These are phyloP conservation scores for Lactuca saligna DNA, from an alignment of 129 eudicot species.

Conservation along the genomic window DNA sequence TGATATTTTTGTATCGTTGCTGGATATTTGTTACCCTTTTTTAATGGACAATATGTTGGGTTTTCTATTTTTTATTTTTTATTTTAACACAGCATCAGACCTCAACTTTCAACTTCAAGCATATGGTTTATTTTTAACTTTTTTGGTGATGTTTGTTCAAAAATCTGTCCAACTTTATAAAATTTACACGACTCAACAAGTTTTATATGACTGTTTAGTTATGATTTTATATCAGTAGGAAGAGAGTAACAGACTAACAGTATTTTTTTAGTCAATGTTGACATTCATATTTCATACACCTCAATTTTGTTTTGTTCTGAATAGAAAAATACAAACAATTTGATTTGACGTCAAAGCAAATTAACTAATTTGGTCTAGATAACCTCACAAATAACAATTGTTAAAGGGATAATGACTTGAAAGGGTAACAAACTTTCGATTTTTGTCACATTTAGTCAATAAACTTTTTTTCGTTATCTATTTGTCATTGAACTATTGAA, in stretches of 20 bases:
- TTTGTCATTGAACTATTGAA: too few species aligned
- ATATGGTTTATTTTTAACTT: not conserved
- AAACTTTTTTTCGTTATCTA: too few species aligned
- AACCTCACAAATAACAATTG: too few species aligned
- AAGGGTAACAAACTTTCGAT: too few species aligned
- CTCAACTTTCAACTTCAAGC: constrained; percentile 4
- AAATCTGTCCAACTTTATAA: not conserved
- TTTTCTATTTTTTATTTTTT: not conserved
- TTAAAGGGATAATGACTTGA: too few species aligned
- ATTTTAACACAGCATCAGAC: not conserved
- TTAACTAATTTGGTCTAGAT: not conserved
- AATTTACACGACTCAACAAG: not conserved
- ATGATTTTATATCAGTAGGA: not conserved
- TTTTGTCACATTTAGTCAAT: too few species aligned
- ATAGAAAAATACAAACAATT: too few species aligned
- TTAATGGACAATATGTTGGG: constrained; percentile 15
- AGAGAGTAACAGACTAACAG: not conserved
- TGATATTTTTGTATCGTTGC: constrained; percentile 27
- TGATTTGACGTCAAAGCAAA: too few species aligned
- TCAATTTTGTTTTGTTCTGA: not conserved
- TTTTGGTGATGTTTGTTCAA: not conserved
- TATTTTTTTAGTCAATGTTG: not conserved
- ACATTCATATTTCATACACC: not conserved
- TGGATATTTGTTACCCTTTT: constrained; percentile 1
- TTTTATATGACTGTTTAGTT: not conserved